Base-by-base conservation (phyloP, 139 green algal genomes). In the Asterochloris sp. region DNA sequence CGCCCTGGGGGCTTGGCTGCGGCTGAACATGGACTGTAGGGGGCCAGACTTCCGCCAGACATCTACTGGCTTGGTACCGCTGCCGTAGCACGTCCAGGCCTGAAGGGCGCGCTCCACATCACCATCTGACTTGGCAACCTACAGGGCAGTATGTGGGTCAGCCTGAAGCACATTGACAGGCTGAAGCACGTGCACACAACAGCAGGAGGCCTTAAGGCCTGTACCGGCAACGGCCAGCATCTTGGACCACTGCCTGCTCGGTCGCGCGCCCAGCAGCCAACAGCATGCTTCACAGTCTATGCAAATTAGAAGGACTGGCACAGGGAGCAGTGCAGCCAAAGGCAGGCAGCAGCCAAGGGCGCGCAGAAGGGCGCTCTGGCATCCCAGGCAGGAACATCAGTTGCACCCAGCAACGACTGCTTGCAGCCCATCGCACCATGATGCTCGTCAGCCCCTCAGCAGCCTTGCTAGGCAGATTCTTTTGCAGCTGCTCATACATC, bases 101-200 rank as follows among this genome's bases (percentile, higher is more conserved):
- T 86, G 17, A 28, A 91, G 69, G 1, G 85, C 86, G 11, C 81
- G 62, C 29, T 81, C 79, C 19, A 93, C 87, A 19, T 93, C 83
- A 1, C 10, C 62, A 54, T 89, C 86, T n/a, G 63, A 84, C 47
- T 74, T 78, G 28, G 83, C 90, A 0, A 81, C 27, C 86, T 89
- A 67, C 71, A 81, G 1, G 19, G 10, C 71, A 76, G n/a, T 8
- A 76, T 21, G n/a, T 38, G 71, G 71, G 19, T 47, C n/a, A 54
- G 38, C 38, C 38, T 54, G 38, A 54, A 6, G 38, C 38, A 54
- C 38, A 6, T 54, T 54, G 38, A 54, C 38, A 54, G 38, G 38
- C 38, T 54, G 38, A 54, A 54, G 38, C 38, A 54, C 38, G 38
- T 54, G 38, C 38, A 54, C 38, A 54, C 38, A 54, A 54, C 2